These are phyloP conservation scores for Fusarium mangiferae DNA, from an alignment of 2,329 filamentous ascomycete species.

Conservation along the genomic window DNA sequence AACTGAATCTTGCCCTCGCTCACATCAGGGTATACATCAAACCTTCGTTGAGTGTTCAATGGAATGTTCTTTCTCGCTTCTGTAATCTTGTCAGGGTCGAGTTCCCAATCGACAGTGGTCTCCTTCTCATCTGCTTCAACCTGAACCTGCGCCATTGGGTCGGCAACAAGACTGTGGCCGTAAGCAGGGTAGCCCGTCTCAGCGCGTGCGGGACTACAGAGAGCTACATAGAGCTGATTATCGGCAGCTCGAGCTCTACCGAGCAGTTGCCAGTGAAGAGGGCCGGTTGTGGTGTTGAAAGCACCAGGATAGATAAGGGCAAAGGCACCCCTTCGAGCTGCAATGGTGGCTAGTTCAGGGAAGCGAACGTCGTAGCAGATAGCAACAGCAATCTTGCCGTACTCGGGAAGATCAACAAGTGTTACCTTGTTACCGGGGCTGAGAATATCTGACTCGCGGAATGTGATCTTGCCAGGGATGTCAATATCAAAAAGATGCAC, in stretches of 20 bases:
- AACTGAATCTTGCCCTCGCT: conserved; percentile 66
- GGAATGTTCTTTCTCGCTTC: conserved; percentile 86
- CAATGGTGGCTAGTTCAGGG: conserved; percentile 90
- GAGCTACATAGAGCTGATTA: conserved; percentile 91
- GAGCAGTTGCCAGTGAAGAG: conserved; percentile 88
- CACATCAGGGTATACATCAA: conserved; percentile 95
- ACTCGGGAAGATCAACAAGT: conserved; percentile 85
- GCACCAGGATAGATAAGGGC: conserved; percentile 93
- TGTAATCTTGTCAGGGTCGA: conserved; percentile 75
- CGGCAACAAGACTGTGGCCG: conserved; percentile 89
- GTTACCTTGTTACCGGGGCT: conserved; percentile 87
- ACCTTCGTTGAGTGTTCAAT: conserved; percentile 83
- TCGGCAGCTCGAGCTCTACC: conserved; percentile 87
- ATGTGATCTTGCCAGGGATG: conserved; percentile 93
- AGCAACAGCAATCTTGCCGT: conserved; percentile 85
- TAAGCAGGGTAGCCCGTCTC: conserved; percentile 84
- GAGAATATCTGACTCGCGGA: conserved; percentile 90
- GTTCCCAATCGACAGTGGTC: conserved; percentile 77
- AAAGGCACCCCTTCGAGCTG: conserved; percentile 87
- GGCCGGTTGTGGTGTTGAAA: conserved; percentile 94
- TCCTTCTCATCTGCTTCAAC: conserved; percentile 82
- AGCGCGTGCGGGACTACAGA: conserved; percentile 91
- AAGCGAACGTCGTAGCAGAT: conserved; percentile 99
- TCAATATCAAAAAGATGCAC: conserved; percentile 98
- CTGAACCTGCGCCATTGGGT: conserved; percentile 87